phyloP scores from a whole-genome alignment of 352 stramenopile species.

The Phytopythium helicoides region DNA sequence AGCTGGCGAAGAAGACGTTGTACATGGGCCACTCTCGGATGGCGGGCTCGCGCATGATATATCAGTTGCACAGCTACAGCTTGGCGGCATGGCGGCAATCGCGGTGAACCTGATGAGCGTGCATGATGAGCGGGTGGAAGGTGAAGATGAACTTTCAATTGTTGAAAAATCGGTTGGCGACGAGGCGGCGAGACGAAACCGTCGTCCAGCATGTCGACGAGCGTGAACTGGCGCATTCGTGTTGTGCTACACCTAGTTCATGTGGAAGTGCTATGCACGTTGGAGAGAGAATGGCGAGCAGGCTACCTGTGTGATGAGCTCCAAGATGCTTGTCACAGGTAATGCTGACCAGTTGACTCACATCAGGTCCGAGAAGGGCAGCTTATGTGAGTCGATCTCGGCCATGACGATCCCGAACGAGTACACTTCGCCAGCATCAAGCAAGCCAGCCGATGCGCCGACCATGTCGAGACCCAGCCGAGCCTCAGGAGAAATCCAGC shows the following conservation, averaged over 20 bases:
- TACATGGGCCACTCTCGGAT: constrained; percentile 47
- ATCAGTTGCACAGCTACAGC: constrained; percentile 36
- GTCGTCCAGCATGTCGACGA: constrained; percentile 44
- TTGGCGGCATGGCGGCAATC: constrained; percentile 32
- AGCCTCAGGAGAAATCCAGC: constrained; percentile 71
- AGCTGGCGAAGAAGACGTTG: constrained; percentile 47
- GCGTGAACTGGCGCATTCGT: constrained; percentile 42
- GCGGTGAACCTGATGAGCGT: no score
- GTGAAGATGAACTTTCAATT: constrained; percentile 41
- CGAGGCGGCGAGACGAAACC: constrained; percentile 36
- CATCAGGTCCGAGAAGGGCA: constrained; percentile 73
- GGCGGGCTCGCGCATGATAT: constrained; percentile 38
- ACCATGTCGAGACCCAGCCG: constrained; percentile 49
- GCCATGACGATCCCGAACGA: constrained; percentile 67
- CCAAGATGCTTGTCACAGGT: constrained; percentile 58
- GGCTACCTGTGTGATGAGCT: constrained; percentile 62
- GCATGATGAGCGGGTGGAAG: constrained; percentile 45
- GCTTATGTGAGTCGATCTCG: constrained; percentile 69
- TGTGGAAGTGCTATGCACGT: constrained; percentile 49
- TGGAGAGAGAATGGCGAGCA: constrained; percentile 51
- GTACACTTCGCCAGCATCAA: constrained; percentile 62
- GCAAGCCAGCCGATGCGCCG: constrained; percentile 15
- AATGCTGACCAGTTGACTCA: constrained; percentile 48
- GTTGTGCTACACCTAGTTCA: constrained; percentile 41
- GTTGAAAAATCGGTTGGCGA: constrained; percentile 39